These are phyloP conservation scores for Rubus idaeus DNA, from an alignment of 306 rosid genomes.

Conservation along the genomic window DNA sequence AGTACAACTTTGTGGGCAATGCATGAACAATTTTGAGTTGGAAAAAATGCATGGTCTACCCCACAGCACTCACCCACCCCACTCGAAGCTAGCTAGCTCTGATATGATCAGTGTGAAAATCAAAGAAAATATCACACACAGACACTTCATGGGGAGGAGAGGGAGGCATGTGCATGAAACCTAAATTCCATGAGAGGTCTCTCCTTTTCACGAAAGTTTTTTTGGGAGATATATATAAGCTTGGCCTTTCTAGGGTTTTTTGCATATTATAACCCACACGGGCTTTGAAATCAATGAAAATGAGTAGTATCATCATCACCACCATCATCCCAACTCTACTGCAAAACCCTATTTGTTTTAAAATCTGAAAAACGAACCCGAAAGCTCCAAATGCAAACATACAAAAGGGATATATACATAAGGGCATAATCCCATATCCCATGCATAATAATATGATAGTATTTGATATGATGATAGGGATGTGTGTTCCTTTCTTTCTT, in stretches of 20 bases:
- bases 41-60: conserved; percentile 40
- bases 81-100: conserved; percentile 30
- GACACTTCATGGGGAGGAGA: conserved; percentile 42
- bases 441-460: conserved; percentile 39
- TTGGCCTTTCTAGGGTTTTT: conserved; percentile 51
- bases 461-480: conserved; percentile 29
- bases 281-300: conserved; percentile 24
- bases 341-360: neutral
- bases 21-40: conserved; percentile 39
- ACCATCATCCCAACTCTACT: conserved; percentile 45
- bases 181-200: conserved; percentile 49
- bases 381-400: conserved; percentile 3
- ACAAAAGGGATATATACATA: conserved; percentile 8
- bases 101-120: conserved; percentile 18
- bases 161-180: conserved; percentile 69
- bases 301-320: conserved; percentile 37
- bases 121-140: conserved; percentile 11
- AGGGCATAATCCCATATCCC: conserved; percentile 30
- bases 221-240: conserved; percentile 38
- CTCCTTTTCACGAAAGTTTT: conserved; percentile 69
- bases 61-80: conserved; percentile 31
- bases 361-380: neutral
- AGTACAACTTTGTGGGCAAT: conserved; percentile 16
- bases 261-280: conserved; percentile 10
- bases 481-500: conserved; percentile 20